Percentiles rank a stretch among this genome's conserved stretches.
Conservation (phyloP, 805 yeast genomes). For the Suhomyces vadensis region DNA sequence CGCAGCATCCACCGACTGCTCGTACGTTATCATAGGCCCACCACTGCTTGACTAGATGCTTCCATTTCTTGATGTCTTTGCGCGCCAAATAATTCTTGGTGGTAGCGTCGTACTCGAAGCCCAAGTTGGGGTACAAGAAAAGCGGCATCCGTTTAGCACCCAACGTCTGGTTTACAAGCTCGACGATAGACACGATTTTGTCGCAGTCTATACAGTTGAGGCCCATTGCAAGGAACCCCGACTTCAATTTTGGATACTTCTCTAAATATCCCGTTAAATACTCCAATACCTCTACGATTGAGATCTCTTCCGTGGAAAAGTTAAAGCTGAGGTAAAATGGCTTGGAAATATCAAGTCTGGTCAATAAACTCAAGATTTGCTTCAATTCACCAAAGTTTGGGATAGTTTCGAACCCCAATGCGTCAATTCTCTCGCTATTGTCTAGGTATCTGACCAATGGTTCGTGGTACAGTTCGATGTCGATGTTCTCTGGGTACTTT, state of each 20-base stretch:
- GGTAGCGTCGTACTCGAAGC: conserved; percentile 59
- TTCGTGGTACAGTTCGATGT: conserved; percentile 51
- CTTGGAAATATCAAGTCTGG: conserved; percentile 18
- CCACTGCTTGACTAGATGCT: conserved; percentile 42
- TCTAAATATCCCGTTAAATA: conserved; percentile 17
- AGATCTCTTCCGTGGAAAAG: conserved; percentile 21
- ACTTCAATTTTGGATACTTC: conserved; percentile 12
- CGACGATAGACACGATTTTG: conserved; percentile 42
- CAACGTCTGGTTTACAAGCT: conserved; percentile 22
- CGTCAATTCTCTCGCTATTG: conserved; percentile 46
- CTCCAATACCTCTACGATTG: conserved; percentile 21
- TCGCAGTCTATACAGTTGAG: conserved; percentile 64
- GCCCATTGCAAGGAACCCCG: conserved; percentile 53
- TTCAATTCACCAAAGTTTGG: conserved; percentile 61
- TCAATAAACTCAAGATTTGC: conserved; percentile 46
- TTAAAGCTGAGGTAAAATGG: conserved; percentile 45
- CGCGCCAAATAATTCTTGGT: conserved; percentile 31
- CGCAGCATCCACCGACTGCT: conserved; percentile 74
- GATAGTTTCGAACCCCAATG: conserved; percentile 70
- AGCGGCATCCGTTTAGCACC: conserved; percentile 34
- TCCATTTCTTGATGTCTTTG: conserved; percentile 36
- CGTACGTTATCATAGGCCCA: conserved; percentile 39
- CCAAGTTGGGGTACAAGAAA: conserved; percentile 74
- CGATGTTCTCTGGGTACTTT: conserved; percentile 43
- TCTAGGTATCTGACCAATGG: conserved; percentile 41